phyloP scores from a whole-genome alignment of 768 basidiomycete genomes.

The Chalciporus sphaerocephalus region DNA sequence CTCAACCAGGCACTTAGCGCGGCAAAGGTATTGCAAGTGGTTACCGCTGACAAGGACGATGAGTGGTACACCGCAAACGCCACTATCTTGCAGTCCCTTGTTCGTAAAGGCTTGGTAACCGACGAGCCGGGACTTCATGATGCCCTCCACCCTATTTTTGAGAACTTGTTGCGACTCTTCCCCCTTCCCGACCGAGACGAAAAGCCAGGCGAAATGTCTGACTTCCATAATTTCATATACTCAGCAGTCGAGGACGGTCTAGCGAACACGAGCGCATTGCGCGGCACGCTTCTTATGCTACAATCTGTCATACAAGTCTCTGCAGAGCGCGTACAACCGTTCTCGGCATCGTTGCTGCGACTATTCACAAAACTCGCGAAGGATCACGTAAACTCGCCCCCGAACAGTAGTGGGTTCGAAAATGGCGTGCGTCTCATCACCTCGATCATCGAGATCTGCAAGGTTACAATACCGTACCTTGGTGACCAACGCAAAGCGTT shows the following conservation, averaged over 20 bases:
- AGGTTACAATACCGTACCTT: conserved; percentile 72
- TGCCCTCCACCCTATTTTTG: conserved; percentile 75
- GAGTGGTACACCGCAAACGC: conserved; percentile 77
- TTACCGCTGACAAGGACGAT: conserved; percentile 78
- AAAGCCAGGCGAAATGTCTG: conserved; percentile 60
- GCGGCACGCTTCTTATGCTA: conserved; percentile 82
- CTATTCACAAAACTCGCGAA: conserved; percentile 81
- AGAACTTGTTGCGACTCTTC: conserved; percentile 69
- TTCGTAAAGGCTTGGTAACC: conserved; percentile 80
- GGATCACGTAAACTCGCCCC: conserved; percentile 69
- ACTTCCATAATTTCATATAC: conserved; percentile 76
- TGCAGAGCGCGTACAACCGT: conserved; percentile 81
- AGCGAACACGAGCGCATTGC: conserved; percentile 64
- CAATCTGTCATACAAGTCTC: conserved; percentile 77
- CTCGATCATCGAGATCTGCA: conserved; percentile 84
- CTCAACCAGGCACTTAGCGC: conserved; percentile 70
- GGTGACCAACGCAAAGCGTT: conserved; percentile 84
- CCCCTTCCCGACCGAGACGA: conserved; percentile 80
- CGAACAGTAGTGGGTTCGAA: conserved; percentile 48
- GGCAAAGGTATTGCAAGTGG: conserved; percentile 84
- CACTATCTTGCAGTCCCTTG: conserved; percentile 67
- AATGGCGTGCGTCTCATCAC: conserved; percentile 61
- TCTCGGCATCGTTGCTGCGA: conserved; percentile 71
- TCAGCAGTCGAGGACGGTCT: conserved; percentile 74
- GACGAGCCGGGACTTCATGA: conserved; percentile 82